A percentile compares a stretch with the other conserved stretches of the same genome.
Conservation (phyloP, 75 land plant species). For the Isoetes taiwanensis region DNA sequence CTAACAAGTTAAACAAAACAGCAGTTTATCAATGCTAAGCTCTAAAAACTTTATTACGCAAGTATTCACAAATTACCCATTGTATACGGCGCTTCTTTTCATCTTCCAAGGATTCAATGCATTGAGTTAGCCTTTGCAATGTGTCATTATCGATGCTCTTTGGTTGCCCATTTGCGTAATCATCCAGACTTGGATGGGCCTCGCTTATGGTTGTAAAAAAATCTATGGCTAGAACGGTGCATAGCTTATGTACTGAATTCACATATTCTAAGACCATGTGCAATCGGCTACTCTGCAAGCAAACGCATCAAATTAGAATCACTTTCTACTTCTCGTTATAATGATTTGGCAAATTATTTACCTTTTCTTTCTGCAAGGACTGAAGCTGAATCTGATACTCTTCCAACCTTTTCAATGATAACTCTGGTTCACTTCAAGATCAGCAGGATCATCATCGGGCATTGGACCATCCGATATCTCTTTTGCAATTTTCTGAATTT, state of each 20-base stretch:
- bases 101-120: constrained; percentile 44
- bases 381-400: constrained; percentile 46
- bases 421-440: constrained; percentile 23
- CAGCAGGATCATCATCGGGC: too few species aligned
- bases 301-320: constrained; percentile 8
- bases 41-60: too few species aligned
- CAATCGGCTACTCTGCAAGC: constrained; percentile 49
- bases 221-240: constrained; percentile 54
- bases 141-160: constrained; percentile 95
- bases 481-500: constrained; percentile 63
- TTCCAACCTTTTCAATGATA: constrained; percentile 44
- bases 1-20: too few species aligned
- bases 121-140: constrained; percentile 49
- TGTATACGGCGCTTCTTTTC: constrained; percentile 67
- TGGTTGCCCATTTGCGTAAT: constrained; percentile 40
- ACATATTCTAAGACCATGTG: constrained; percentile 40
- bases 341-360: neutral
- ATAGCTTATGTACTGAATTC: constrained; percentile 34
- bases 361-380: constrained; percentile 58
- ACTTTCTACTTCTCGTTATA: neutral
- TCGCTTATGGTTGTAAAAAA: constrained; percentile 39
- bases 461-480: constrained; percentile 50
- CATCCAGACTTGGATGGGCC: constrained; percentile 68
- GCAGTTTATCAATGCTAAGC: neutral
- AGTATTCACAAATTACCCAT: too few species aligned